These are phyloP conservation scores for Pholiota molesta DNA, from an alignment of 768 basidiomycete genomes.

Conservation along the genomic window DNA sequence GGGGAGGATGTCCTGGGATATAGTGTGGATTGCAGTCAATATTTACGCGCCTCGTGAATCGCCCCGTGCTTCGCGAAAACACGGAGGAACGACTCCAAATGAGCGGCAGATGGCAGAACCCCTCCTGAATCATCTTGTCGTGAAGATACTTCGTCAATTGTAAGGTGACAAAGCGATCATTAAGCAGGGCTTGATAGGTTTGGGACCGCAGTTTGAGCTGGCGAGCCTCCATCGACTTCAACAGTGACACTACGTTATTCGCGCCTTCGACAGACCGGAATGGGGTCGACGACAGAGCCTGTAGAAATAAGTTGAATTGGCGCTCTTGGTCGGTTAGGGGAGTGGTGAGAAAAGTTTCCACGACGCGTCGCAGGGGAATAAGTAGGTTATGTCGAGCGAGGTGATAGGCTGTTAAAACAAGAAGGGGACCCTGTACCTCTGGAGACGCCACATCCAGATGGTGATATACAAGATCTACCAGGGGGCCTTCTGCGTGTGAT, in stretches of 20 bases:
- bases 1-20: neutral
- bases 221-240: constrained; percentile 51
- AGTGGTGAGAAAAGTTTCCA: constrained; percentile 43
- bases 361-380: constrained; percentile 45
- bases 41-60: constrained; percentile 43
- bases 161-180: constrained; percentile 52
- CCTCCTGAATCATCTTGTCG: constrained; percentile 42
- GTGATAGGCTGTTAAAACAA: constrained; percentile 49
- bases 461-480: constrained; percentile 45
- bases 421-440: constrained; percentile 41
- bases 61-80: constrained; percentile 48
- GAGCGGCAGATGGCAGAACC: constrained; percentile 39
- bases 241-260: constrained; percentile 40
- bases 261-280: constrained; percentile 42
- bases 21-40: constrained; percentile 39
- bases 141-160: constrained; percentile 53
- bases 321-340: constrained; percentile 14
- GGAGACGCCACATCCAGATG: constrained; percentile 37
- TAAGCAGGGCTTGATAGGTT: constrained; percentile 49
- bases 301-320: constrained; percentile 57
- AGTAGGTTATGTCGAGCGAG: constrained; percentile 55
- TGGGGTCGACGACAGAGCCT: constrained; percentile 47
- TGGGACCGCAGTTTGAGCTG: constrained; percentile 40
- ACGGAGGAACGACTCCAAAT: constrained; percentile 53
- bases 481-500: constrained; percentile 44